Evolutionary conservation across 345 rosid genomes (phyloP).

Genomic region (Ceriops tagal): DNA sequence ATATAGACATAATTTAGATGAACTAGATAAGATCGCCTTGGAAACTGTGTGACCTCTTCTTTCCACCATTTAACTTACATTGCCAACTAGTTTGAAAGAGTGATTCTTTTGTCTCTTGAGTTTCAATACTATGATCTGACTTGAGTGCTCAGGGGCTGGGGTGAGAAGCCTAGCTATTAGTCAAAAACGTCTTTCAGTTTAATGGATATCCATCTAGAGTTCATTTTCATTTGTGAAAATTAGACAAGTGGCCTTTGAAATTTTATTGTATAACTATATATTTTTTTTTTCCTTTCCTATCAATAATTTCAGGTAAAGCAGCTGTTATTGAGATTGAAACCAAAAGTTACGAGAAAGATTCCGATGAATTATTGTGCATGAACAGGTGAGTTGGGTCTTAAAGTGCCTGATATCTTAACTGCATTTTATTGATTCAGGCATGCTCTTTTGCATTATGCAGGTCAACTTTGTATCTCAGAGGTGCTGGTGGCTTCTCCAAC

Average conservation of each 20-base stretch:
- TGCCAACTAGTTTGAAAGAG: not conserved
- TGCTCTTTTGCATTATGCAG: conserved; percentile 36
- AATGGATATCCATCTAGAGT: not conserved
- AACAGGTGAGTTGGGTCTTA: conserved; percentile 49
- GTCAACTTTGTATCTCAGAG: conserved; percentile 56
- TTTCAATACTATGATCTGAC: not conserved
- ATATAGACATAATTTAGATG: not conserved
- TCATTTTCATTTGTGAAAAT: not conserved
- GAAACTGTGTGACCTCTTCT: no score
- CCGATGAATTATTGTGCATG: conserved; percentile 72
- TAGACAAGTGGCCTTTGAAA: not conserved
- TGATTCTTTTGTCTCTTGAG: not conserved
- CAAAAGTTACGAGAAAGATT: conserved; percentile 61
- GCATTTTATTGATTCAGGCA: conserved; percentile 9
- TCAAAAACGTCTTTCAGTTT: not conserved
- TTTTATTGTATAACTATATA: not conserved
- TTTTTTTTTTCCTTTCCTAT: not conserved
- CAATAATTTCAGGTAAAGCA: conserved; percentile 65
- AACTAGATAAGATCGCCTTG: not conserved
- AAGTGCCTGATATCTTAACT: conserved; percentile 11
- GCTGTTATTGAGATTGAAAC: conserved; percentile 78
- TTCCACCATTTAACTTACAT: not conserved
- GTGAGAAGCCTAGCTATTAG: conserved; percentile 1
- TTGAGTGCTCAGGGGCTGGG: not conserved
- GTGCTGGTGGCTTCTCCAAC: conserved; percentile 93